These are phyloP conservation scores for Sporothrix brasiliensis DNA, from an alignment of 2,329 filamentous ascomycete species.

Conservation along the genomic window DNA sequence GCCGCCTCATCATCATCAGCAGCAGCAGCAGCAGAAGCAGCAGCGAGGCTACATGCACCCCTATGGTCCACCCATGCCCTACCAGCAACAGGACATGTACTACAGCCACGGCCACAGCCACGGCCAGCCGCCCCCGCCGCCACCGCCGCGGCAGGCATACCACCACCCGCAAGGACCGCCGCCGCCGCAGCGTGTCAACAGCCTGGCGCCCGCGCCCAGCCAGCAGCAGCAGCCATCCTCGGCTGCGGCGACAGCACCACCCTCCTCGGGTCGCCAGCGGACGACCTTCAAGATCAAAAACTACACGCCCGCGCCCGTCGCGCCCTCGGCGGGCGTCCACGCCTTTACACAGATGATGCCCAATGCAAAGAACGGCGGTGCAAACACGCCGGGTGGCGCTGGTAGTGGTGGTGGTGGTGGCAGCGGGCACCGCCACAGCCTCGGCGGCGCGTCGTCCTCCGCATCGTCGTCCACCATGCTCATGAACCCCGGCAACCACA, in stretches of 20 bases:
- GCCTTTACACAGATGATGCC: constrained; percentile 37
- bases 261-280: constrained; percentile 34
- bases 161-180: not conserved
- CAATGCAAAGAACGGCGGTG: constrained; percentile 5
- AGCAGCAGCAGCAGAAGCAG: not conserved
- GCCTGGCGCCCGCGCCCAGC: constrained; percentile 1
- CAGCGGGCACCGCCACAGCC: not conserved
- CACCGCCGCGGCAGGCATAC: not conserved
- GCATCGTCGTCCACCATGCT: not conserved
- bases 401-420: too few species aligned
- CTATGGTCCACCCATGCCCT: constrained; percentile 33
- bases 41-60: not conserved
- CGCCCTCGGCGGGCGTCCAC: constrained; percentile 33
- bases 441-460: not conserved
- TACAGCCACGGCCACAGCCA: not conserved
- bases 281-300: constrained; percentile 45
- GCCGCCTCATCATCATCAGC: not conserved
- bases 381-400: not conserved
- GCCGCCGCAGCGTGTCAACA: constrained; percentile 13
- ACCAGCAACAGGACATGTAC: constrained; percentile 36
- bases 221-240: not conserved
- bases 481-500: constrained; percentile 14
- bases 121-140: constrained; percentile 2
- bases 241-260: constrained; percentile 25
- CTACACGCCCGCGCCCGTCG: constrained; percentile 37